Base-by-base conservation (phyloP, 2,329 filamentous ascomycete species). In the Fusarium sp. region DNA sequence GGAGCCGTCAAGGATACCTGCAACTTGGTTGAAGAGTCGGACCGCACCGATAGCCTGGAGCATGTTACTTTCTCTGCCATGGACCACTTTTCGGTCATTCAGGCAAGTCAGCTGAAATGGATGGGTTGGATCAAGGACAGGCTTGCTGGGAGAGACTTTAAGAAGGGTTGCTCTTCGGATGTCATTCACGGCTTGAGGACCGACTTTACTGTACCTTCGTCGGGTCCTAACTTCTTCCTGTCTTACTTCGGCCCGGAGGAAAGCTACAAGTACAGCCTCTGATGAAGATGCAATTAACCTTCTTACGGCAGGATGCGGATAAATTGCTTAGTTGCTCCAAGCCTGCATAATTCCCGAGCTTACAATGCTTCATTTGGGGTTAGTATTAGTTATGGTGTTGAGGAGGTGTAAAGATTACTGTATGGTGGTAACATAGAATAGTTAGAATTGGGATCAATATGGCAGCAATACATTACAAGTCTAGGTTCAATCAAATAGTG, bases 111-210 rank as follows among this genome's bases (percentile, higher is more conserved):
- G 28, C 24, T 42, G 43, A 57, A 57, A 31, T 69, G 58, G 62
- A 51, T 71, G 50, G 43, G 26, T 14, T 71, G 58, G 65, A 34
- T 71, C 28, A 61, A 71, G 38, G 59, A 71, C 33, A 52, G 67
- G 17, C 52, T 67, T 14, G 42, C 61, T 6, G 55, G 55, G 0
- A 40, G 56, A 19, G 6, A 15, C 5, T 9, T 39, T 4, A 49
- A 38, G 7, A 61, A 22, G 7, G 45, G 59, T 4, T 65, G 59
- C 8, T 34, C 45, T 52, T 51, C 53, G 5, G 34, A 64, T 13
- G 9, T 22, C 10, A 28, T 42, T 7, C 22, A 39, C 1, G 62
- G 62, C 0, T 28, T 65, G 34, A 64, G 51, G 28, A 65, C 62
- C 4, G 54, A 52, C 3, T 39, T 26, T 6, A 65, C 62, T 21